Percentiles rank a stretch among this genome's conserved stretches.
Conservation (phyloP, 169 alveolate genomes). For the Babesia sp. region DNA sequence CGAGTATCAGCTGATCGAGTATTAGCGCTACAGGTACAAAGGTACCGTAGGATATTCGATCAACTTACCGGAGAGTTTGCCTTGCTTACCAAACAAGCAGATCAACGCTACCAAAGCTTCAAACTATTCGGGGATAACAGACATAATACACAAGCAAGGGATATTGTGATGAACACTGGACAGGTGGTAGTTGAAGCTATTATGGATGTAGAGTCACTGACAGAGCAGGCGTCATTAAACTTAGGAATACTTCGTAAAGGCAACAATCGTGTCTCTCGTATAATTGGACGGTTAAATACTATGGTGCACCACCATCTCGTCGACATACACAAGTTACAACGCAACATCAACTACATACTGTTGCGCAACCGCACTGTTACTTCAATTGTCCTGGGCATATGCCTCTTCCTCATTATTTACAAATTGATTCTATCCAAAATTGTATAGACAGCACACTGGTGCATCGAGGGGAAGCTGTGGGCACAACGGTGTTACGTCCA, state of each 20-base stretch:
- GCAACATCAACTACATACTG: slow-evolving; percentile 47
- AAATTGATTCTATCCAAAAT: slow-evolving; percentile 35
- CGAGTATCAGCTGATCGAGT: slow-evolving; percentile 15
- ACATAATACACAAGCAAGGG: slow-evolving; percentile 1
- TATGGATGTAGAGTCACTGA: slow-evolving; percentile 64
- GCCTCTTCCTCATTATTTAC: slow-evolving; percentile 36
- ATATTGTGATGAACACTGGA: slow-evolving; percentile 4
- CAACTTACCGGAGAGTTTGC: slow-evolving; percentile 53
- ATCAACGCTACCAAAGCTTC: slow-evolving; percentile 40
- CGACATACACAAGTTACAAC: slow-evolving; percentile 57
- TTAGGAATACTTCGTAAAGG: slow-evolving; percentile 30
- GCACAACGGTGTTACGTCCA: not conserved
- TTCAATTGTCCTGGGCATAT: slow-evolving; percentile 49
- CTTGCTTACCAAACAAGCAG: slow-evolving; percentile 31
- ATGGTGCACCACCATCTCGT: slow-evolving; percentile 61
- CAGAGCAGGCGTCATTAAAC: slow-evolving; percentile 55
- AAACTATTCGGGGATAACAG: slow-evolving; percentile 31
- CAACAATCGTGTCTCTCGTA: slow-evolving; percentile 15
- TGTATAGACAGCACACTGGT: not conserved
- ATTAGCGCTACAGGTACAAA: slow-evolving; percentile 37
- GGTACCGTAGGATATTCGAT: slow-evolving; percentile 58
- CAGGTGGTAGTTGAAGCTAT: slow-evolving; percentile 60
- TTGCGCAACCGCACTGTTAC: slow-evolving; percentile 41
- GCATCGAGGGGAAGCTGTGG: not conserved
- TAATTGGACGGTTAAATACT: slow-evolving; percentile 32